phyloP scores from a whole-genome alignment of 176 grass and related monocot genomes.

The Eragrostis nindensis region DNA sequence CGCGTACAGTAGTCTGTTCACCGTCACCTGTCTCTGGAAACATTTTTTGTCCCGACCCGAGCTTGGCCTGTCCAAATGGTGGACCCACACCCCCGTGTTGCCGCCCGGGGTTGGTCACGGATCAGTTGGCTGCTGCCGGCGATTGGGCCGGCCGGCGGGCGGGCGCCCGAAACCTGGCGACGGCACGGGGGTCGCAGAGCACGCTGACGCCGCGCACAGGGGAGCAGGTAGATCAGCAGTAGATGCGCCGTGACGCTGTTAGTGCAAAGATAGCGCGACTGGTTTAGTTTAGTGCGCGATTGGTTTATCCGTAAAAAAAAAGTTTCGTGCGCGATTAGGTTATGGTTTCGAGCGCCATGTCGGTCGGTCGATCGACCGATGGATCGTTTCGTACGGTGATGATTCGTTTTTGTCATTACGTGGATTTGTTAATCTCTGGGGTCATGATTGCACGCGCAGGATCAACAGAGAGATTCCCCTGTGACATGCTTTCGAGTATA shows the following conservation, averaged over 20 bases:
- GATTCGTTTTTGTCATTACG: not conserved
- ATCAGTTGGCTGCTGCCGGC: not conserved
- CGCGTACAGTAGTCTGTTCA: not conserved
- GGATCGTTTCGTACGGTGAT: not conserved
- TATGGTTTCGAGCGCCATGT: not conserved
- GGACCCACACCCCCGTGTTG: no score
- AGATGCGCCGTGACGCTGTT: not conserved
- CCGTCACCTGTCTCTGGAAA: not conserved
- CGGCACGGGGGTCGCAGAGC: not conserved
- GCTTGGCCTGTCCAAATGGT: not conserved
- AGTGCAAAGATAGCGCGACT: not conserved
- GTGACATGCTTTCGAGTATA: not conserved
- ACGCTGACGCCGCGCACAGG: not conserved
- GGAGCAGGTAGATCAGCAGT: not conserved
- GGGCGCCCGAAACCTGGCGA: slow-evolving; percentile 7
- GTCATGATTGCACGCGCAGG: not conserved
- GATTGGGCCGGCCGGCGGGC: not conserved
- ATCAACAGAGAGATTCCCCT: not conserved
- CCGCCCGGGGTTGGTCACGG: no score
- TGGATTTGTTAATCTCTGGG: not conserved
- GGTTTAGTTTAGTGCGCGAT: not conserved
- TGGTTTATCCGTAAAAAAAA: not conserved
- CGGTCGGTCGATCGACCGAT: not conserved
- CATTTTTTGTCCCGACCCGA: not conserved
- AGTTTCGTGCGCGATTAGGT: not conserved